phyloP scores from a whole-genome alignment of 2,329 filamentous ascomycete genomes.

The Juglanconis oblonga region DNA sequence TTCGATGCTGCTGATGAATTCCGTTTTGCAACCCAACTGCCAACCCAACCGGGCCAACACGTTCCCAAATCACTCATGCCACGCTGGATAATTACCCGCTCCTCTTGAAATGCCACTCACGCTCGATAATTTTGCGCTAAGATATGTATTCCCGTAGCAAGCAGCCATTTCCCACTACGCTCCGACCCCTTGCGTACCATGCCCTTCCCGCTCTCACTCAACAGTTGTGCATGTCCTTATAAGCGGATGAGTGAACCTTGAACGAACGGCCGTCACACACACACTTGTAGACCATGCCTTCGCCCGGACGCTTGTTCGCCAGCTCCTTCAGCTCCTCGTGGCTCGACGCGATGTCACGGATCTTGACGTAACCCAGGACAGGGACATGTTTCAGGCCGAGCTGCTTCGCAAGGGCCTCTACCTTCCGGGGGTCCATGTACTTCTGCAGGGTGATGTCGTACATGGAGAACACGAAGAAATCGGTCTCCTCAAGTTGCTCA shows the following conservation, averaged over 20 bases:
- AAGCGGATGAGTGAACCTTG: slow-evolving; percentile 25
- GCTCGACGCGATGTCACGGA: slow-evolving; percentile 20
- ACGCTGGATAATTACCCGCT: background rate
- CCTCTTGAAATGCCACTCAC: too few relatives aligned
- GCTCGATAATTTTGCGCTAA: too few relatives aligned
- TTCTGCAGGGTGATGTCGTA: slow-evolving; percentile 29
- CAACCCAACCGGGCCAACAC: background rate
- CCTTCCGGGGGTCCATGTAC: slow-evolving; percentile 26
- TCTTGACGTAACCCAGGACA: slow-evolving; percentile 24
- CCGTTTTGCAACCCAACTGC: background rate
- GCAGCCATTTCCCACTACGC: too few relatives aligned
- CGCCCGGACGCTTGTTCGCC: slow-evolving; percentile 21
- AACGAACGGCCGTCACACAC: slow-evolving; percentile 23
- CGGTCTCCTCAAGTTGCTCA: slow-evolving; percentile 25
- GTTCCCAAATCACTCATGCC: background rate
- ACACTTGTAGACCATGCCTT: slow-evolving; percentile 29
- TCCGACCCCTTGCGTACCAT: too few relatives aligned
- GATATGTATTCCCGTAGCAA: too few relatives aligned
- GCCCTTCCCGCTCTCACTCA: background rate
- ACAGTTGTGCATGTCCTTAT: slow-evolving; percentile 19
- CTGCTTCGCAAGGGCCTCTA: slow-evolving; percentile 25
- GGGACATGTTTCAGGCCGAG: slow-evolving; percentile 32
- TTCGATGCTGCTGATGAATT: background rate
- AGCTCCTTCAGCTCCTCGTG: slow-evolving; percentile 22
- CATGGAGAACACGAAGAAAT: slow-evolving; percentile 33